phyloP scores from a whole-genome alignment of 192 early-diverging fungal species.

The Mortierella antarctica region DNA sequence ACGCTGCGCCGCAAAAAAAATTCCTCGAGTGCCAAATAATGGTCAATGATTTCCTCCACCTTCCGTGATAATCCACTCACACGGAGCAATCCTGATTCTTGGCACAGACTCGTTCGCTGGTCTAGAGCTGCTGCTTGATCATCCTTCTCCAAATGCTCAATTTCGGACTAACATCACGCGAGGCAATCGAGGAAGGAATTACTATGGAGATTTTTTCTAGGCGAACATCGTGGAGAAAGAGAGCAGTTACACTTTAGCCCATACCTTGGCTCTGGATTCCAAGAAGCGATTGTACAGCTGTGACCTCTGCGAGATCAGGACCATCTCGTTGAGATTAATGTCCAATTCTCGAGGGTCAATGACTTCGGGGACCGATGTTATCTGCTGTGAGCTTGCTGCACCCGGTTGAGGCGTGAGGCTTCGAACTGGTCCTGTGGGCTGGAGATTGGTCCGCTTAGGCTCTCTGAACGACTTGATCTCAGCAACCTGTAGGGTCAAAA shows the following conservation, averaged over 20 bases:
- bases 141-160: conserved; percentile 38
- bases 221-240: background rate
- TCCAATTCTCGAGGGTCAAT: conserved; percentile 86
- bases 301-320: conserved; percentile 82
- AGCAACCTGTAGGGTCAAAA: conserved; percentile 48
- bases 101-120: conserved; percentile 57
- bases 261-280: conserved; percentile 77
- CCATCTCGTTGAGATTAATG: conserved; percentile 81
- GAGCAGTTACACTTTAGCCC: too few relatives aligned
- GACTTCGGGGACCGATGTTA: conserved; percentile 35
- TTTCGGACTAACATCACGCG: conserved; percentile 26
- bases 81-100: conserved; percentile 66
- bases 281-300: conserved; percentile 87
- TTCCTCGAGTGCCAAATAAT: conserved; percentile 80
- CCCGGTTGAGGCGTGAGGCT: conserved; percentile 46
- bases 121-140: conserved; percentile 33
- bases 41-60: conserved; percentile 70
- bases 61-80: conserved; percentile 69
- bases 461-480: conserved; percentile 67
- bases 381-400: conserved; percentile 14
- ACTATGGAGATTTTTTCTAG: conserved; percentile 3
- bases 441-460: conserved; percentile 14
- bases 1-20: conserved; percentile 77
- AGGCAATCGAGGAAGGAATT: background rate
- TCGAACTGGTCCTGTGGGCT: conserved; percentile 24